Conservation (phyloP, 306 rosid genomes). For the Citrullus mucosospermus region DNA sequence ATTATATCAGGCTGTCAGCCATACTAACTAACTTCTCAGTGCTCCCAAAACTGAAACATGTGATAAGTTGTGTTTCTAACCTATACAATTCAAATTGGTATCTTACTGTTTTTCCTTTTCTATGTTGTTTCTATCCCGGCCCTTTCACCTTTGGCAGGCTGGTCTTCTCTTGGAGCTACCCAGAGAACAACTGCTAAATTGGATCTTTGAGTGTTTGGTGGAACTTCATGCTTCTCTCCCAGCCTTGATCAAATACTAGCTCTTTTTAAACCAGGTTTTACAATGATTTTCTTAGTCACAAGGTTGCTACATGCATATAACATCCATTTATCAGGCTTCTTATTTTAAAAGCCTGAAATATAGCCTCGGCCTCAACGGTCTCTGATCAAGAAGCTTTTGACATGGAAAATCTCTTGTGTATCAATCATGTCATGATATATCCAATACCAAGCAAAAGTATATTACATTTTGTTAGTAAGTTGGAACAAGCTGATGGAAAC, state of each 20-base stretch:
- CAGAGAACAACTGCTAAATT: constrained; percentile 77
- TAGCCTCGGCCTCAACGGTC: background rate
- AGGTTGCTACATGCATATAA: background rate
- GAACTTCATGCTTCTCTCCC: constrained; percentile 92
- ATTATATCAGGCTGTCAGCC: background rate
- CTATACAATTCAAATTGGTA: background rate
- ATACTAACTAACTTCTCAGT: background rate
- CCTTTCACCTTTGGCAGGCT: constrained; percentile 45
- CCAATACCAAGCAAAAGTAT: background rate
- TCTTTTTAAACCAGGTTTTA: background rate
- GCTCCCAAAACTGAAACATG: background rate
- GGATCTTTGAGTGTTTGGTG: constrained; percentile 86
- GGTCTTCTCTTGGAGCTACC: constrained; percentile 93
- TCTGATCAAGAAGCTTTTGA: background rate
- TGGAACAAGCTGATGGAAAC: background rate
- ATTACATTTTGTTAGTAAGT: background rate
- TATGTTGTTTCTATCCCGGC: background rate
- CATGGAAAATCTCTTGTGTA: background rate
- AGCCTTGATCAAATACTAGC: constrained; percentile 65
- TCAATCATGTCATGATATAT: background rate
- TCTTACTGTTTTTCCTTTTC: background rate
- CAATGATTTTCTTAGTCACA: background rate
- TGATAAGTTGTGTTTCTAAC: background rate
- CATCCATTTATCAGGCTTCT: background rate
- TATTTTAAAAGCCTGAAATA: background rate